These are phyloP conservation scores for Euphorbia tirucalli DNA, from an alignment of 345 rosid species.

Conservation along the genomic window DNA sequence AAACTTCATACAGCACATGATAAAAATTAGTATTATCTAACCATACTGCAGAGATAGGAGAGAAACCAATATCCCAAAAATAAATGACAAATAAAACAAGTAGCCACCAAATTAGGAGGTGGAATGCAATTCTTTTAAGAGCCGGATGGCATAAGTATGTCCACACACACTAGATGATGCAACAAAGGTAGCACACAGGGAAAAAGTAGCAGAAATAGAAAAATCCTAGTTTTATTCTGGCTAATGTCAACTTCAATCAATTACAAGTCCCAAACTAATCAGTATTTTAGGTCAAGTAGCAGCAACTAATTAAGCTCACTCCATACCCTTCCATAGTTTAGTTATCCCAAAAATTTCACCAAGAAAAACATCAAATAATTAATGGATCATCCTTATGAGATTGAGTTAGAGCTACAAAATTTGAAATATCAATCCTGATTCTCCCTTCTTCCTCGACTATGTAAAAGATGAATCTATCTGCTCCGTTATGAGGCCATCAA, in stretches of 20 bases:
- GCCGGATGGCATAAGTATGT: neutral
- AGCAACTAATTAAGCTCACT: neutral
- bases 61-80: neutral
- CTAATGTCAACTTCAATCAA: neutral
- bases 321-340: neutral
- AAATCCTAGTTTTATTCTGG: neutral
- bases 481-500: neutral
- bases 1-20: neutral
- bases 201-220: neutral
- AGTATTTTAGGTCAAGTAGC: neutral
- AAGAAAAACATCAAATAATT: neutral
- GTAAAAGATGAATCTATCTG: neutral
- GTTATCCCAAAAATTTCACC: neutral
- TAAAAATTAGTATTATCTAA: neutral
- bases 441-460: neutral
- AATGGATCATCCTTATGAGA: neutral
- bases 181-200: neutral
- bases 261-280: neutral
- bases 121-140: neutral
- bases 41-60: neutral
- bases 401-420: neutral
- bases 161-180: neutral
- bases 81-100: neutral
- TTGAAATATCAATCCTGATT: neutral
- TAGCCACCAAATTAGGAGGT: neutral